Evolutionary conservation across 1,139 yeast species (phyloP).

Genomic region (Yamadazyma pseudoaaseri): DNA sequence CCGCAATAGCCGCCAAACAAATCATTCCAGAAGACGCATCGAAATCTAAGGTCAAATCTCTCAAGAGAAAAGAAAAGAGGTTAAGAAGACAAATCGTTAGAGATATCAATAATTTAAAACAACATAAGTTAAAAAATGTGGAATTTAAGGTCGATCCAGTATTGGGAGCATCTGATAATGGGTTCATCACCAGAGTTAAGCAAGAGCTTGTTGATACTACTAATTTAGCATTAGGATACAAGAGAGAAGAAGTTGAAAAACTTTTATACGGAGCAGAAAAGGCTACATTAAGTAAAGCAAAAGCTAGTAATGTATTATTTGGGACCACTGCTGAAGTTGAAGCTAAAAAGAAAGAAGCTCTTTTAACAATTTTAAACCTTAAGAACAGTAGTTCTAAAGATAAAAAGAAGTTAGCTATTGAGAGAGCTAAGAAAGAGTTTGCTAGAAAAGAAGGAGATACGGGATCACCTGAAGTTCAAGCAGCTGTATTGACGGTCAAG

Average conservation of each 20-base stretch:
- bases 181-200: slow-evolving; percentile 67
- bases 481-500: slow-evolving; percentile 81
- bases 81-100: slow-evolving; percentile 44
- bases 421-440: slow-evolving; percentile 74
- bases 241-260: slow-evolving; percentile 67
- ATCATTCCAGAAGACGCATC: slow-evolving; percentile 25
- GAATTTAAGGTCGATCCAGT: slow-evolving; percentile 65
- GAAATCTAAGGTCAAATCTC: slow-evolving; percentile 33
- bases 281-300: slow-evolving; percentile 32
- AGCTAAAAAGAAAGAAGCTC: slow-evolving; percentile 63
- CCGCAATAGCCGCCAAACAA: slow-evolving; percentile 34
- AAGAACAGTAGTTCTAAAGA: slow-evolving; percentile 68
- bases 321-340: slow-evolving; percentile 46
- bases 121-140: slow-evolving; percentile 32
- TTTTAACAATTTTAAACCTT: slow-evolving; percentile 70
- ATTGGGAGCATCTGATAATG: slow-evolving; percentile 64
- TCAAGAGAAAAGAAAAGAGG: slow-evolving; percentile 41
- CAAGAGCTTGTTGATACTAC: slow-evolving; percentile 58
- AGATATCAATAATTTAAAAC: slow-evolving; percentile 47
- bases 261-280: slow-evolving; percentile 73
- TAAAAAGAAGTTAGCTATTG: slow-evolving; percentile 55
- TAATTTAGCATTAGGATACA: slow-evolving; percentile 59
- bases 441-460: slow-evolving; percentile 86
- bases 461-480: slow-evolving; percentile 94
- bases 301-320: slow-evolving; percentile 37